Base-by-base conservation (phyloP, 192 early-diverging fungal species). In the Backusella parvicylindrica region DNA sequence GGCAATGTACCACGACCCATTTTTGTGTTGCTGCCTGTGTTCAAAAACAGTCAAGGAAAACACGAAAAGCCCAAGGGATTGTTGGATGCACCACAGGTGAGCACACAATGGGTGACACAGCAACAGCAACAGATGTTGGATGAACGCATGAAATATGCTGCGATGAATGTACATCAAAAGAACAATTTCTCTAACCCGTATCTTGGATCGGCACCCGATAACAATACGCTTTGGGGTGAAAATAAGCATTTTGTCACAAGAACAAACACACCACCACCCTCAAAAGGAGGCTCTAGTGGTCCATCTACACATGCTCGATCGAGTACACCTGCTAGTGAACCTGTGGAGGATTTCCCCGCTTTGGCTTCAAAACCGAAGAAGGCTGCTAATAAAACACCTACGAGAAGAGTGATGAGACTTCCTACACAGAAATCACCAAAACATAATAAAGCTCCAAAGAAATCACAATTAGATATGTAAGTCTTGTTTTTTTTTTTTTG, bases 11-110 rank as follows among this genome's bases (percentile, higher is more conserved):
- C 47, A 2, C 21, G 11, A 1, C 71, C 77, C 16, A 4, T 78
- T 8, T 73, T 40, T 63, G 77, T 78, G 0, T 16, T 78, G 0
- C 40, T 78, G 1, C 77, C 77, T 0, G 77, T 78, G 1, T 78
- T 60, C 9, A 60, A 28, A 4, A 60, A 60, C 23, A 60, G 21
- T 3, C 53, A 60, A 28, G 53, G 53, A 11, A 60, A 60, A 12
- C 53, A 68, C 0, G 18, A 53, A n/a, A 78, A 65, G 35, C 71
- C 71, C 8, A 68, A 37, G n/a, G 71, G 49, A 13, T 16, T 73
- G 0, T 53, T 67, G 23, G 50, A 63, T 13, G 2, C 31, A 35
- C 18, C 31, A 15, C 60, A 26, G 12, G 43, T 47, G 5, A 6
- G 6, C 18, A 35, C 33, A 9, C 71, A 56, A 15, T 26, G 43